A percentile compares a stretch with the other conserved stretches of the same genome.
phyloP scores from a whole-genome alignment of 2,329 filamentous ascomycete genomes.

The Pseudovirgaria hyperparasitica region DNA sequence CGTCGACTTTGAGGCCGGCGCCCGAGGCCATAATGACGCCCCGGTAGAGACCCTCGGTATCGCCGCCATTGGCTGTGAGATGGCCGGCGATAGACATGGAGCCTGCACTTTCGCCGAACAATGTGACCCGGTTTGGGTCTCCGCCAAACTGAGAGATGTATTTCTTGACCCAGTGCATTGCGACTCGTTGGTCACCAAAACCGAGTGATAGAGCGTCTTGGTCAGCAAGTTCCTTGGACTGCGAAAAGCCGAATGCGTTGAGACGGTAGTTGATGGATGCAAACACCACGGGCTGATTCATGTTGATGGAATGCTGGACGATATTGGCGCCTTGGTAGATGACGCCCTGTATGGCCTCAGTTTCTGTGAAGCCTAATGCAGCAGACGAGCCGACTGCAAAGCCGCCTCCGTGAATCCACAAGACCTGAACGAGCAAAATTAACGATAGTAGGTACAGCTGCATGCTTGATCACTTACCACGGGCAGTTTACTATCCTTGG shows the following conservation, averaged over 20 bases:
- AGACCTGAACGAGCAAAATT: too few species aligned
- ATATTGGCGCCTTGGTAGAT: too few species aligned
- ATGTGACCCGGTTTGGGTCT: conserved; percentile 32
- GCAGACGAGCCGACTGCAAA: too few species aligned
- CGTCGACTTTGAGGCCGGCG: conserved; percentile 15
- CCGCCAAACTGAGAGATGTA: conserved; percentile 35
- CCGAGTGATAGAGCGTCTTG: conserved; percentile 27
- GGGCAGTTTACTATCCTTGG: too few species aligned
- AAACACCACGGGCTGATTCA: conserved; percentile 18
- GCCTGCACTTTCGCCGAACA: conserved; percentile 14
- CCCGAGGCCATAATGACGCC: conserved; percentile 27
- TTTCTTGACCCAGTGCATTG: conserved; percentile 34
- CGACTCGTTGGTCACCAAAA: conserved; percentile 36
- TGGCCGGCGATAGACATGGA: conserved; percentile 21
- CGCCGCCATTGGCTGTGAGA: conserved; percentile 25
- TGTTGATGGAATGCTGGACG: conserved; percentile 16
- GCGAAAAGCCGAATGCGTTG: conserved; percentile 38
- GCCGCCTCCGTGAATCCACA: too few species aligned
- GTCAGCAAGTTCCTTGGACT: conserved; percentile 20
- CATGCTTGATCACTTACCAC: too few species aligned
- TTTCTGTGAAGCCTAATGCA: too few species aligned
- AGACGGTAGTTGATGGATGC: conserved; percentile 35
- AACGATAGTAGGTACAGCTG: too few species aligned
- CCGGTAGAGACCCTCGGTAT: conserved; percentile 26
- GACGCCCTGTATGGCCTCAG: too few species aligned